These are phyloP conservation scores for Ceratocystis cacaofunesta DNA, from an alignment of 2,329 filamentous ascomycete genomes.

Conservation along the genomic window DNA sequence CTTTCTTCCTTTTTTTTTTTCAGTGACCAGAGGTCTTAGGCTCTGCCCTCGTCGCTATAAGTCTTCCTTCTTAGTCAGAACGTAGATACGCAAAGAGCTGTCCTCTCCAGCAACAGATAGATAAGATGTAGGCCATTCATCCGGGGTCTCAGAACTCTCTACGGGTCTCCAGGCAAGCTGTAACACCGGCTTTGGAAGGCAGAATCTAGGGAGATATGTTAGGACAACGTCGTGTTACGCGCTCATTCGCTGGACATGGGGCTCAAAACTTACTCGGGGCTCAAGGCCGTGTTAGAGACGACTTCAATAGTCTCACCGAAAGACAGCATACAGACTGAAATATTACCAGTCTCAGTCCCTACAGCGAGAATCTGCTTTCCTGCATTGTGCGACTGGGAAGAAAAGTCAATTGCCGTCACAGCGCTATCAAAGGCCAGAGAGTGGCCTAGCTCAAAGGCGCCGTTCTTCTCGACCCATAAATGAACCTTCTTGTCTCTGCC, in stretches of 20 bases:
- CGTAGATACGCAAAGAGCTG: slow-evolving; percentile 44
- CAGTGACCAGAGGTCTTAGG: neutral
- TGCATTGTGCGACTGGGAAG: slow-evolving; percentile 22
- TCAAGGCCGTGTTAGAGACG: slow-evolving; percentile 8
- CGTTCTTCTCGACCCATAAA: slow-evolving; percentile 41
- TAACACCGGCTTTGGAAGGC: slow-evolving; percentile 48
- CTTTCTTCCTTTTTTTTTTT: neutral
- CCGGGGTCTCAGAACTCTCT: slow-evolving; percentile 16
- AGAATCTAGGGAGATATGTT: slow-evolving; percentile 27
- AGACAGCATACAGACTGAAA: slow-evolving; percentile 21
- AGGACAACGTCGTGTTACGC: neutral
- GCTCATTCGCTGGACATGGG: neutral
- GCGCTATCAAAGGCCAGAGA: slow-evolving; percentile 41
- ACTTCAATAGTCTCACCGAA: slow-evolving; percentile 1
- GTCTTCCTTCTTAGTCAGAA: slow-evolving; percentile 22
- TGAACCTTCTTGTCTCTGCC: slow-evolving; percentile 78
- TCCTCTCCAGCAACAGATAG: slow-evolving; percentile 42
- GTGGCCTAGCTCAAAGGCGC: slow-evolving; percentile 16
- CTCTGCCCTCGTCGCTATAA: neutral
- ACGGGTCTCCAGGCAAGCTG: slow-evolving; percentile 55
- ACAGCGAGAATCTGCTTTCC: slow-evolving; percentile 33
- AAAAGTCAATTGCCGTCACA: slow-evolving; percentile 58
- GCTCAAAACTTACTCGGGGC: slow-evolving; percentile 10
- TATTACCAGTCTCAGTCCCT: slow-evolving; percentile 40
- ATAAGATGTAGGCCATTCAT: slow-evolving; percentile 28